These are phyloP conservation scores for Zalaria obscura DNA, from an alignment of 2,329 filamentous ascomycete genomes.

Conservation along the genomic window DNA sequence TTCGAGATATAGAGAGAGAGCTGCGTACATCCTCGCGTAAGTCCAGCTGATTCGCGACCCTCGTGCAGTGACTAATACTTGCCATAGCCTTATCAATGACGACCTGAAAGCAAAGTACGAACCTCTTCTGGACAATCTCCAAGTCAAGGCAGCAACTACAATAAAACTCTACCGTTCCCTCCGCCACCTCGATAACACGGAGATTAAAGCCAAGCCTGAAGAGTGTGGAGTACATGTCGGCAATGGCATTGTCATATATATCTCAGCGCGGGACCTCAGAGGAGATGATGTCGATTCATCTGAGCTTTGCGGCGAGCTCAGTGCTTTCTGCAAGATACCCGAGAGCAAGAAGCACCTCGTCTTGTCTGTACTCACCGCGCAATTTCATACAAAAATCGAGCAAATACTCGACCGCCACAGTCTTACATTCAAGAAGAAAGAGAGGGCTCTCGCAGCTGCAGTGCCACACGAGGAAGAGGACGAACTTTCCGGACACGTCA, in stretches of 20 bases:
- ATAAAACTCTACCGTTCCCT: neutral
- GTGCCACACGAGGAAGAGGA: no score
- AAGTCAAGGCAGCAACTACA: neutral
- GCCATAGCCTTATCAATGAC: neutral
- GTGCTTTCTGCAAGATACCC: constrained; percentile 12
- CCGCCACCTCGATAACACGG: neutral
- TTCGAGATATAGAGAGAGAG: neutral
- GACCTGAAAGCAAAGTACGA: neutral
- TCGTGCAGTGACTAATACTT: neutral
- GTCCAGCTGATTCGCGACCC: neutral
- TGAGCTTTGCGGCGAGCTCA: neutral
- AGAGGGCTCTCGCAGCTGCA: no score
- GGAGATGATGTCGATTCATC: neutral
- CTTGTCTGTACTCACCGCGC: constrained; percentile 9
- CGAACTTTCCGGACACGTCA: no score
- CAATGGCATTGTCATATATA: neutral
- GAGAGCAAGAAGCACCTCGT: constrained; percentile 18
- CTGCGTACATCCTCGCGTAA: neutral
- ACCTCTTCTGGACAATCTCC: neutral
- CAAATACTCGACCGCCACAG: neutral
- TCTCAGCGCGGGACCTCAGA: neutral
- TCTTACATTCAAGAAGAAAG: neutral
- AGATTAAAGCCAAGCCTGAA: neutral
- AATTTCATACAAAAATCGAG: neutral
- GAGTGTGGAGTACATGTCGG: neutral